Evolutionary conservation across 805 yeast genomes (phyloP), one percentile per base, ranked within the genome.

Genomic region (Teunomyces kruisii): DNA sequence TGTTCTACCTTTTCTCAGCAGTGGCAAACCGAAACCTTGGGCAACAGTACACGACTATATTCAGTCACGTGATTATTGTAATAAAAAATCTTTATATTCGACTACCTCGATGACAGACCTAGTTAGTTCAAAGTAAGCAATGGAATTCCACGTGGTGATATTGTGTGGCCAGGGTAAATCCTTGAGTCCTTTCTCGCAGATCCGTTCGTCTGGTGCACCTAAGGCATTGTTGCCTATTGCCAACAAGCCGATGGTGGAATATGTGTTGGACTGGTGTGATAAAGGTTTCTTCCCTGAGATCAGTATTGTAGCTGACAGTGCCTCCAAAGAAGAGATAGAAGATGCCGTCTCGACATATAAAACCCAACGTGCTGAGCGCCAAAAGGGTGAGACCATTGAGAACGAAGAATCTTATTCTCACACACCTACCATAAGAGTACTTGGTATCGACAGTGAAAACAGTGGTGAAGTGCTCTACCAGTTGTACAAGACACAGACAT

Each of bases 71-170:
- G 41, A 39, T 12, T 9, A 1, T 7, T 6, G 17, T 6, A 14
- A 38, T 8, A 10, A 15, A 38, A 27, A 16, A 33, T n/a, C 38
- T 33, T 22, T 17, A 16, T 33, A 10, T 8, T 6, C 9, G 33
- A 26, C 12, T 9, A 8, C 33, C 12, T 31, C 9, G 33, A 31
- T 19, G 22, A n/a, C 17, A 31, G 33, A 15, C n/a, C 16, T 16
- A 13, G 16, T 1, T 9, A 31, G 16, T 3, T 22, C 12, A 7
- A 13, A 28, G 10, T 10, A 17, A 15, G 15, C 14, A 17, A 91
- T 92, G 97, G 96, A 90, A 67, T 86, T 90, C 61, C 96, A 91
- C 59, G 97, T 96, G 0, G 76, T 92, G 40, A 80, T 92, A 15
- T 79, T 89, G 46, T 91, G 98, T 68, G 98, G 98, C 2, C 81